phyloP scores from a whole-genome alignment of 345 rosid genomes.

The Combretum micranthum region DNA sequence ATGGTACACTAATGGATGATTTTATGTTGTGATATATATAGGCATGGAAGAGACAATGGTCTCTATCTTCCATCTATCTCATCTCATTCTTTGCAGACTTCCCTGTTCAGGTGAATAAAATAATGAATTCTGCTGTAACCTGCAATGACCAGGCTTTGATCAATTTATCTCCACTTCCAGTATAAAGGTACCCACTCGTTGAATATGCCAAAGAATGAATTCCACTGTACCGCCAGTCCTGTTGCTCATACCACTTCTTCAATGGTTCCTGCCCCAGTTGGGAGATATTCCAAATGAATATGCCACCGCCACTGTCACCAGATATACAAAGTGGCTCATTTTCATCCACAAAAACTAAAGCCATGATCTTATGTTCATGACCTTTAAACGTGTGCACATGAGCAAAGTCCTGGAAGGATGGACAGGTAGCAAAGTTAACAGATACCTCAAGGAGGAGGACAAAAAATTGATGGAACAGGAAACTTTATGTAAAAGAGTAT shows the following conservation, averaged over 20 bases:
- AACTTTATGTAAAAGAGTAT: too few relatives aligned
- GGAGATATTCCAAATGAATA: constrained; percentile 60
- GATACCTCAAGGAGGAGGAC: not conserved
- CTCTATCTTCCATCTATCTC: too few relatives aligned
- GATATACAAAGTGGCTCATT: constrained; percentile 61
- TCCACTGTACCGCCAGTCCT: constrained; percentile 95
- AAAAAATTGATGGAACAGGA: not conserved
- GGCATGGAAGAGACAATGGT: too few relatives aligned
- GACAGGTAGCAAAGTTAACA: not conserved
- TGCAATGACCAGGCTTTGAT: constrained; percentile 81
- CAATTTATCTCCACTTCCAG: constrained; percentile 88
- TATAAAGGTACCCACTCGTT: constrained; percentile 54
- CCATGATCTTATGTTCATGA: constrained; percentile 80
- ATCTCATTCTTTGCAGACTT: too few relatives aligned
- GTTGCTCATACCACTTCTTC: constrained; percentile 76
- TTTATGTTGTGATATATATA: too few relatives aligned
- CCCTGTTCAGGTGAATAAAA: too few relatives aligned
- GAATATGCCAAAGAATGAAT: constrained; percentile 67
- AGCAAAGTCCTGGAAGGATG: constrained; percentile 62
- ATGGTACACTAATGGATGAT: too few relatives aligned
- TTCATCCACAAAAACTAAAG: constrained; percentile 59
- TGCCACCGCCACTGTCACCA: constrained; percentile 85
- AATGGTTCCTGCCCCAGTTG: constrained; percentile 60
- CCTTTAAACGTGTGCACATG: constrained; percentile 73
- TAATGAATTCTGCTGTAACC: constrained; percentile 23